phyloP scores from a whole-genome alignment of 208 protist species.

The Acanthamoeba royreba region DNA sequence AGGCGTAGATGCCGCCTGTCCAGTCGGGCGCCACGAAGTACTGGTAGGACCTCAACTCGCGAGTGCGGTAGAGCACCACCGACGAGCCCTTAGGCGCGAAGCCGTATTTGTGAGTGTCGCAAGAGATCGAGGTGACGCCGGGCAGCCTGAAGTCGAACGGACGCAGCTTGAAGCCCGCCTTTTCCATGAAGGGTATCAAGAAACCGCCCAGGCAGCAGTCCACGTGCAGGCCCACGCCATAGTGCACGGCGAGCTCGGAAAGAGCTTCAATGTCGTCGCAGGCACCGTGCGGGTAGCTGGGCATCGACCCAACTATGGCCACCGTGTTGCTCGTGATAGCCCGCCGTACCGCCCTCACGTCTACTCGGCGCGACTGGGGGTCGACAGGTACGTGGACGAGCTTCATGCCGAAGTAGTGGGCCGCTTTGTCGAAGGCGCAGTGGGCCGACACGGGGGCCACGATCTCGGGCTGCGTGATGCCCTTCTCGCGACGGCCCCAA shows the following conservation, averaged over 20 bases:
- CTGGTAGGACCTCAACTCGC: conserved; percentile 89
- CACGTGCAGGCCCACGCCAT: conserved; percentile 95
- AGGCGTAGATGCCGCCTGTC: conserved; percentile 97
- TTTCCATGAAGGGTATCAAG: conserved; percentile 93
- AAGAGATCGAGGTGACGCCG: conserved; percentile 97
- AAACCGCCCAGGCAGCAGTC: conserved; percentile 98
- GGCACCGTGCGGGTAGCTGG: conserved; percentile 93
- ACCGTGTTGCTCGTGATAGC: conserved; percentile 94
- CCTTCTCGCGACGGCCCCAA: conserved; percentile 74
- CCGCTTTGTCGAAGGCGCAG: conserved; percentile 97
- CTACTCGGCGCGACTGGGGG: conserved; percentile 78
- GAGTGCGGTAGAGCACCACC: conserved; percentile 89
- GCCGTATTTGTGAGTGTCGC: conserved; percentile 99
- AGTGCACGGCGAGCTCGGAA: conserved; percentile 83
- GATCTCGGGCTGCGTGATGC: conserved; percentile 89
- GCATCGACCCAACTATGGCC: conserved; percentile 91
- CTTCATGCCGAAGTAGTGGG: conserved; percentile 93
- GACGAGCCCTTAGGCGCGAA: conserved; percentile 96
- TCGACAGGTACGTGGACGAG: conserved; percentile 91
- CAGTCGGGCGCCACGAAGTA: conserved; percentile 94
- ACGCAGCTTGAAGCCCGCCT: conserved; percentile 82
- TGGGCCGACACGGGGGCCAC: conserved; percentile 89
- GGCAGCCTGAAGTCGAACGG: conserved; percentile 91
- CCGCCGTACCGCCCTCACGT: conserved; percentile 84
- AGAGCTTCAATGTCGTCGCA: conserved; percentile 83